phyloP scores from a whole-genome alignment of 495 filamentous ascomycete species.

The Chaetomium cochliodes region DNA sequence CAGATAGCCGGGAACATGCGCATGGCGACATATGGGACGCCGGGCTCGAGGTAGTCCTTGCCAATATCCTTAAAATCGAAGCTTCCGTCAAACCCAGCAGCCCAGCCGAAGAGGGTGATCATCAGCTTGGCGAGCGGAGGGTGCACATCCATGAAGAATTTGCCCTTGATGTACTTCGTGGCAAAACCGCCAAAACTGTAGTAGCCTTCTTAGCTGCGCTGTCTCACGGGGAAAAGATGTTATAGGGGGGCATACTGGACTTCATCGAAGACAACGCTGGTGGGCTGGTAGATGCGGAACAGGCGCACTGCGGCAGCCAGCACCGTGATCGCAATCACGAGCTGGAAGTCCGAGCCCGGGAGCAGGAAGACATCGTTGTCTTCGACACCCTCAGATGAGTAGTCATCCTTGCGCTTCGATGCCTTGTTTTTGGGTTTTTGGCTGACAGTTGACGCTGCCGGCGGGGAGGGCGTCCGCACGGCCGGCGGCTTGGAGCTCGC shows the following conservation, averaged over 20 bases:
- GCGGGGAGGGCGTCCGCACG: conserved; percentile 32
- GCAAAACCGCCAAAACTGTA: conserved; percentile 94
- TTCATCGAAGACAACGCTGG: conserved; percentile 97
- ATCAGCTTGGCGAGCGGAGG: conserved; percentile 96
- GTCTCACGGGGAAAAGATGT: not conserved
- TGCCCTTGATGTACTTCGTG: conserved; percentile 96
- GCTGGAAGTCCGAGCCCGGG: conserved; percentile 75
- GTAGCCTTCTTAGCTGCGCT: conserved; percentile 27
- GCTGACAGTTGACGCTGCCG: conserved; percentile 3
- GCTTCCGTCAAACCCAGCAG: conserved; percentile 90
- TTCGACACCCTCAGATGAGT: conserved; percentile 62
- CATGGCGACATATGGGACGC: conserved; percentile 97
- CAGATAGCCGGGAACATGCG: conserved; percentile 85
- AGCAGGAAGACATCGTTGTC: conserved; percentile 75
- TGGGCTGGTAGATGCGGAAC: conserved; percentile 94
- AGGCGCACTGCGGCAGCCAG: conserved; percentile 77
- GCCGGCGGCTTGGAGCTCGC: conserved; percentile 44
- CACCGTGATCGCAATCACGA: conserved; percentile 68
- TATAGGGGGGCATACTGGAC: conserved; percentile 68
- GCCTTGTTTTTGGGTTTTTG: conserved; percentile 37
- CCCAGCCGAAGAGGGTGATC: conserved; percentile 90
- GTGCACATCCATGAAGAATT: conserved; percentile 99
- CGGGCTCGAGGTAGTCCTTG: conserved; percentile 93
- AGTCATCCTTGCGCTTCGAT: conserved; percentile 49
- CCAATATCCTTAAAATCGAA: conserved; percentile 99